Evolutionary conservation across 2,329 filamentous ascomycete species (phyloP), one percentile per base, ranked within the genome.

Genomic region (Colletotrichum sojae): DNA sequence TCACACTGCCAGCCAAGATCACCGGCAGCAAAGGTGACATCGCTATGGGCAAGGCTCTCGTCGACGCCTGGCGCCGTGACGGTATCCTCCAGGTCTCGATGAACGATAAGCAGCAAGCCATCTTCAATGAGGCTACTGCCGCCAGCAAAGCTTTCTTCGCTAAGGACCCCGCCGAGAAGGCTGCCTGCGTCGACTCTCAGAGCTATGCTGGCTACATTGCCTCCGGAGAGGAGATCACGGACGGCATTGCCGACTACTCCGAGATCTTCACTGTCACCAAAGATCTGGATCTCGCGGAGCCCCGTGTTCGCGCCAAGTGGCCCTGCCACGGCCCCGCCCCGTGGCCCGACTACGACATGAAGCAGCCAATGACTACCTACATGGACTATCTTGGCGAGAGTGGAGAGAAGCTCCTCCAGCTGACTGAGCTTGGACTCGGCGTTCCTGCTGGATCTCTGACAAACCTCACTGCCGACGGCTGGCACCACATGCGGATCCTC

Each of bases 261-360:
- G 84, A 86, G 73, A 85, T 86, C 39, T 86, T 86, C 69, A 87
- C 85, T 2, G 82, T 86, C 18, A 86, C 82, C 13, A 86, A 86
- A 67, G 84, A 86, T 56, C 74, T 86, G 6, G 73, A 74, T 4
- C 68, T 74, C 2, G 68, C 76, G 5, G 83, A 86, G 55, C 71
- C 74, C 1, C 77, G 83, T 2, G 83, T 85, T 4, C 73, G 73
- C 20, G 75, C 74, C 4, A 77, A 78, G 31, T 86, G 85, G 83
- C 85, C 84, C 0, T 86, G 83, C 71, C 84, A 86, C 69, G 85
- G 84, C 0, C 81, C 82, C 2, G 83, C 81, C 67, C 84, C 84
- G 0, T 86, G 84, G 84, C 83, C 83, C 0, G 80, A 83, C 49
- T 67, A 70, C 9, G 73, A 78, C 12, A 83, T 85, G 78, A 78